A percentile compares a stretch with the other conserved stretches of the same genome.
Evolutionary conservation across 2,329 filamentous ascomycete species (phyloP).

Genomic region (Monosporascus ibericus): DNA sequence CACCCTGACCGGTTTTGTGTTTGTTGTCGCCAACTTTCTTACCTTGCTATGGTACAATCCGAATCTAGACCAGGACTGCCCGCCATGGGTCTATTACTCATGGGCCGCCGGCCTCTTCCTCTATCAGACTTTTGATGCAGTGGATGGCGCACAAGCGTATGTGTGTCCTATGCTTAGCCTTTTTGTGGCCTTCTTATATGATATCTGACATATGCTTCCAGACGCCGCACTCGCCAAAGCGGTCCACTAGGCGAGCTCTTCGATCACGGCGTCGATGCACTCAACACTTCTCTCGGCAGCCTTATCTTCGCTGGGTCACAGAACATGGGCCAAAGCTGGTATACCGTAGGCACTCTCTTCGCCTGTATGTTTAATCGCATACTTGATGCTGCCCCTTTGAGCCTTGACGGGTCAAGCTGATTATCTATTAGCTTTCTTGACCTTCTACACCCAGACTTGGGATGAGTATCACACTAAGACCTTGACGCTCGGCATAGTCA

Average conservation of each 20-base stretch:
- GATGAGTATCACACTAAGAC: slow-evolving; percentile 98
- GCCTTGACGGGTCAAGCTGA: slow-evolving; percentile 8
- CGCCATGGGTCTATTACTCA: slow-evolving; percentile 87
- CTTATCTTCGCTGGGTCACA: slow-evolving; percentile 87
- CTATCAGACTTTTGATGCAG: slow-evolving; percentile 97
- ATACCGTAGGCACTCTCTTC: slow-evolving; percentile 77
- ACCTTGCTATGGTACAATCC: slow-evolving; percentile 95
- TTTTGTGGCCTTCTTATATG: not conserved
- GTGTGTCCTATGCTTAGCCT: slow-evolving; percentile 27
- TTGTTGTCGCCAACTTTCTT: slow-evolving; percentile 82
- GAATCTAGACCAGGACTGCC: slow-evolving; percentile 88
- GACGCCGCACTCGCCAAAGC: slow-evolving; percentile 82
- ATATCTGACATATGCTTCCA: slow-evolving; percentile 27
- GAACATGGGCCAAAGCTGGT: slow-evolving; percentile 90
- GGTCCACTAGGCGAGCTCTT: slow-evolving; percentile 94
- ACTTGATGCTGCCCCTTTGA: not conserved
- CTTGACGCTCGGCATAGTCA: slow-evolving; percentile 84
- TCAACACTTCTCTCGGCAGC: slow-evolving; percentile 92
- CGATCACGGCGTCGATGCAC: slow-evolving; percentile 93
- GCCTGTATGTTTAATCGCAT: slow-evolving; percentile 52
- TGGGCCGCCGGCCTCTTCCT: slow-evolving; percentile 88
- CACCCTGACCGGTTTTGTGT: slow-evolving; percentile 83
- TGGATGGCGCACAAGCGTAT: slow-evolving; percentile 89
- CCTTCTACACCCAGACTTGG: slow-evolving; percentile 99
- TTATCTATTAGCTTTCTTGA: slow-evolving; percentile 62